phyloP scores from a whole-genome alignment of 2,329 filamentous ascomycete genomes.

The Furcasterigmium sp. region DNA sequence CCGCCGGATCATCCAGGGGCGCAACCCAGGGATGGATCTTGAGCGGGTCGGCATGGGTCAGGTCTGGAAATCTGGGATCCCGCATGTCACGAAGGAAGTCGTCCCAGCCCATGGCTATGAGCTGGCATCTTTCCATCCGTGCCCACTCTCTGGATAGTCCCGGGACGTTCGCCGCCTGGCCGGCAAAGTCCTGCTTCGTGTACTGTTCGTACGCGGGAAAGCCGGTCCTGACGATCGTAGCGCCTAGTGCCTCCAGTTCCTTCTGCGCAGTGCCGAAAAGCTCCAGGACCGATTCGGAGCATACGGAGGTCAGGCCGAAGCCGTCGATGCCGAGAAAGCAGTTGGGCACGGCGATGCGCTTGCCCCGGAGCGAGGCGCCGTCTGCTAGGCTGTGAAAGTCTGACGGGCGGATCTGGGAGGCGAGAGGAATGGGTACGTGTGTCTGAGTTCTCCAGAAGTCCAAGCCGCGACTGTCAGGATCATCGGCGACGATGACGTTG shows the following conservation, averaged over 20 bases:
- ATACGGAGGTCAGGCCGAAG: conserved; percentile 11
- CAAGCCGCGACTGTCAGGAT: conserved; percentile 20
- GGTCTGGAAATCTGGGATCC: conserved; percentile 28
- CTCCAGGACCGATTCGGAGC: conserved; percentile 8
- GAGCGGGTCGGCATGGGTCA: conserved; percentile 31
- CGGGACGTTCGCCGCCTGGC: conserved; percentile 6
- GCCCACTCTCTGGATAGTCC: conserved; percentile 28
- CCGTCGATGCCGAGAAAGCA: conserved; percentile 44
- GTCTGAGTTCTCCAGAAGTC: conserved; percentile 52
- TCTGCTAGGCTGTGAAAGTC: conserved; percentile 25
- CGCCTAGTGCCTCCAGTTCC: conserved; percentile 34
- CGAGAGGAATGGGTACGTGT: conserved; percentile 31
- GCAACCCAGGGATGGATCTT: conserved; percentile 17
- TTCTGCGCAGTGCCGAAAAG: conserved; percentile 17
- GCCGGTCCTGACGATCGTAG: conserved; percentile 26
- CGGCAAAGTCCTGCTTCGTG: neutral
- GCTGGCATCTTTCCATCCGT: conserved; percentile 29
- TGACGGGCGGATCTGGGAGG: conserved; percentile 22
- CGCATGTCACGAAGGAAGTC: conserved; percentile 39
- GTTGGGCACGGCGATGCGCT: conserved; percentile 42
- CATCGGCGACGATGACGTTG: conserved; percentile 36
- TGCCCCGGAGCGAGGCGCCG: conserved; percentile 29
- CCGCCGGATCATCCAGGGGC: conserved; percentile 5
- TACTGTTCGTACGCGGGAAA: conserved; percentile 8
- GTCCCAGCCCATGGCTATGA: conserved; percentile 41